These are phyloP conservation scores for Kwoniella mangroviensis DNA, from an alignment of 768 basidiomycete species.

Conservation along the genomic window DNA sequence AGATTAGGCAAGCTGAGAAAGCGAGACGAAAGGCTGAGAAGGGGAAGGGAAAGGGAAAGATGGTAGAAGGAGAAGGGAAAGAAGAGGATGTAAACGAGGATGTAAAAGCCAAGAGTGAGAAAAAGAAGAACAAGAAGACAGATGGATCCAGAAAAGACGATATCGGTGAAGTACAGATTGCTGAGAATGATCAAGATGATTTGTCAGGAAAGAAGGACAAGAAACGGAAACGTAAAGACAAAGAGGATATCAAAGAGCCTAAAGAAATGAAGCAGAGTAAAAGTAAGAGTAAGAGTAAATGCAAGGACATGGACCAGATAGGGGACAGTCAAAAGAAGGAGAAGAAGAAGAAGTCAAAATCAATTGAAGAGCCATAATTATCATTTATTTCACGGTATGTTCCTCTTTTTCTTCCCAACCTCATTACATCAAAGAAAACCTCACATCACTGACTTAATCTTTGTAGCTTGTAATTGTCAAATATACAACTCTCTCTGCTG, in stretches of 20 bases:
- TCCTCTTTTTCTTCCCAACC: too few relatives aligned
- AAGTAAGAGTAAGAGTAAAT: constrained; percentile 2
- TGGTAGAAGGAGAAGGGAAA: constrained; percentile 5
- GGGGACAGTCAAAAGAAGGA: neutral
- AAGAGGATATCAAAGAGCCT: constrained; percentile 3
- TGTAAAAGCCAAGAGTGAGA: neutral
- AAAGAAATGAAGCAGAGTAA: constrained; percentile 28
- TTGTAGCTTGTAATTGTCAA: too few relatives aligned
- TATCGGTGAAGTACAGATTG: neutral
- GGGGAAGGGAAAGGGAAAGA: constrained; percentile 4
- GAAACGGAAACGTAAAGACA: constrained; percentile 19
- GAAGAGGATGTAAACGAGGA: too few relatives aligned
- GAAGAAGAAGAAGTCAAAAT: neutral
- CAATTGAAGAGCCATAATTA: too few relatives aligned
- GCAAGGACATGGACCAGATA: neutral
- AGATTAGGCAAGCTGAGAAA: constrained; percentile 23
- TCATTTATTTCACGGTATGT: too few relatives aligned
- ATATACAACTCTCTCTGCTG: too few relatives aligned
- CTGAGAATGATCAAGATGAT: neutral
- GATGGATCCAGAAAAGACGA: neutral
- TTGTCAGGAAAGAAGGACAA: neutral
- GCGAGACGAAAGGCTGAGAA: constrained; percentile 21
- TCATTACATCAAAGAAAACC: too few relatives aligned
- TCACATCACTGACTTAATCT: too few relatives aligned
- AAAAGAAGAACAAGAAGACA: neutral